Evolutionary conservation across 2,329 filamentous ascomycete species (phyloP), one percentile per base, ranked within the genome.

Genomic region (Ophiostoma himal-ulmi): DNA sequence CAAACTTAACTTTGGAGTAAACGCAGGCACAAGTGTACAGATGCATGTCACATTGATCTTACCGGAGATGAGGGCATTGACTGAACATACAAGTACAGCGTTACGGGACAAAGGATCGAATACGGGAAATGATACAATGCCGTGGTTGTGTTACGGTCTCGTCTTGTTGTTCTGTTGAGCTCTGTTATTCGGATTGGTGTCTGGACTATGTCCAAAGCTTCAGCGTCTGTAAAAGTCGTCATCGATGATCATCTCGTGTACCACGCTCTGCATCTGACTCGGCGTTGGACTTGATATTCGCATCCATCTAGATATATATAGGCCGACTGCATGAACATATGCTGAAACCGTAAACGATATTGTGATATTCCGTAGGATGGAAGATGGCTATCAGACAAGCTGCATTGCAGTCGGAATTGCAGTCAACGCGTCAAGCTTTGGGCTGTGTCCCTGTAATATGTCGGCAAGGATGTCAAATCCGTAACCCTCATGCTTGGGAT

Each of bases 11-110:
- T n/a, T 34, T 34, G 20, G 7, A 17, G 26, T 34, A 34, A 26
- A 62, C 57, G 57, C 57, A 62, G 57, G 57, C 34, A 62, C 57
- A 62, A 62, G 26, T 62, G 57, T 34, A 36, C 60, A n/a, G 7
- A 41, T n/a, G 62, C 62, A 65, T 57, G 52, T 30, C 52, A 26
- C 52, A 57, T 26, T 57, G 52, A 57, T 57, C n/a, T 13, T 57
- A 57, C 14, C 48, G 30, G 30, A 54, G n/a, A 57, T 5, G 52
- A 26, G n/a, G 20, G 14, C n/a, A 57, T 4, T 11, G 22, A 26
- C 5, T 26, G 22, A 22, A 30, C 6, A 26, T n/a, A 22, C 5
- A 3, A 57, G 22, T n/a, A 57, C 8, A 48, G 44, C 14, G 20
- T 6, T 13, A 48, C 1, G 14, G 22, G 4, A 26, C 52, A 57